Evolutionary conservation across 139 green algal species (phyloP), one percentile per base, ranked within the genome.

Genomic region (Ostreobium quekettii): DNA sequence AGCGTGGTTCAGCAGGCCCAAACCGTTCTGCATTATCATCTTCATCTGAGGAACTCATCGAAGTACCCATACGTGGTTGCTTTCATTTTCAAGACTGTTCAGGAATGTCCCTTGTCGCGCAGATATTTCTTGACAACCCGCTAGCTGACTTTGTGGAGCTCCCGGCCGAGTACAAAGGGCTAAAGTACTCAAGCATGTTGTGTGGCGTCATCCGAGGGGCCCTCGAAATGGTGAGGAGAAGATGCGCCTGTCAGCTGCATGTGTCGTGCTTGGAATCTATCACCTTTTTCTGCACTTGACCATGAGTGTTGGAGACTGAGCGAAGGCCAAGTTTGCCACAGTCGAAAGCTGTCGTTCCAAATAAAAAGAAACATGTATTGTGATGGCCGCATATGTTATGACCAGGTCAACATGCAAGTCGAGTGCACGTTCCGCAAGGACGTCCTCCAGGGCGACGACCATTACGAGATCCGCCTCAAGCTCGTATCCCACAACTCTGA

Each of bases 81-180:
- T n/a, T n/a, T 33, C 11, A 70, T 19, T n/a, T 60, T 29, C 19
- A 60, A 38, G 36, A n/a, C 35, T 67, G 62, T 66, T n/a, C n/a
- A n/a, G n/a, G n/a, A n/a, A n/a, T 73, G 56, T 46, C 70, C n/a
- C 7, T 67, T 22, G 22, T 68, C 46, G 2, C 57, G 38, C 80
- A 91, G 85, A 64, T 94, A 5, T 66, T 97, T 56, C 85, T 90
- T 2, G 91, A 96, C 63, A 96, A 97, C 77, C 91, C 89, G 2
- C 76, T 99, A 42, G 86, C 89, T 28, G 91, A 97, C 70, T 97
- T 97, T 83, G 93, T 97, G 33, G 92, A 99, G 84, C 85, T 99
- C 24, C 93, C 93, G 19, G 86, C 93, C 33, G 72, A 88, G 61
- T 89, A 90, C 71, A 33, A 73, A 31, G 72, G 76, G 1, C 83